Percentiles rank a stretch among this genome's conserved stretches.
Evolutionary conservation across 164 flowering plant genomes (phyloP).

Genomic region (Saururus chinensis): DNA sequence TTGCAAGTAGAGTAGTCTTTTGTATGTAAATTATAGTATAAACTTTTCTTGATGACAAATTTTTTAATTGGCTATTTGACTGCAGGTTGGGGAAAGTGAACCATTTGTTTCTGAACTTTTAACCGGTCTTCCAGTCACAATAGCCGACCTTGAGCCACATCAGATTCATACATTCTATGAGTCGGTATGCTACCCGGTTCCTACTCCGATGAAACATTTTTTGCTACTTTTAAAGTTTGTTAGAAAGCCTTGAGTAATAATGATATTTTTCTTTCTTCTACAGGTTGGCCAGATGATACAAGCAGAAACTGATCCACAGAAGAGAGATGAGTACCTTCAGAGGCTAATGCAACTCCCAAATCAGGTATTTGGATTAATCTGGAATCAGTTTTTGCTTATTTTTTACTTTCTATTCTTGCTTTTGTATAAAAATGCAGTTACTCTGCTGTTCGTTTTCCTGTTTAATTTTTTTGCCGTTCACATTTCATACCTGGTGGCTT

Average conservation of each 20-base stretch:
- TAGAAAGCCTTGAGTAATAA: not conserved
- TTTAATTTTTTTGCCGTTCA: too few species aligned
- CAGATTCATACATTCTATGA: conserved; percentile 98
- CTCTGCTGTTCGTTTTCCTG: not conserved
- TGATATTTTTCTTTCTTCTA: not conserved
- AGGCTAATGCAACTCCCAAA: conserved; percentile 94
- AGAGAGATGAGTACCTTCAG: conserved; percentile 86
- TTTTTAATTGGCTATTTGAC: not conserved
- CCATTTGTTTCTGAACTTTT: conserved; percentile 98
- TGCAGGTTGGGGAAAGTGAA: conserved; percentile 91
- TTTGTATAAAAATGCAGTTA: not conserved
- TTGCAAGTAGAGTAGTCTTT: too few species aligned
- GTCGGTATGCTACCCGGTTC: conserved; percentile 48
- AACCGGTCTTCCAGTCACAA: conserved; percentile 66
- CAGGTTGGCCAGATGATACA: conserved; percentile 97
- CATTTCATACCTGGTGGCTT: not conserved
- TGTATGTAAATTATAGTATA: too few species aligned
- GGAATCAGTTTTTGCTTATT: too few species aligned
- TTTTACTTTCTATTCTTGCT: too few species aligned
- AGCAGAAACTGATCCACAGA: conserved; percentile 90
- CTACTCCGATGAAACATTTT: not conserved
- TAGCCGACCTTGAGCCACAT: conserved; percentile 92
- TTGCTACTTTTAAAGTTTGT: not conserved
- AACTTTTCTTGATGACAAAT: too few species aligned
- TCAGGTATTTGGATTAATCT: conserved; percentile 31